Evolutionary conservation across 2,329 filamentous ascomycete genomes (phyloP), one percentile per base, ranked within the genome.

Genomic region (Aspergillus nomiae): DNA sequence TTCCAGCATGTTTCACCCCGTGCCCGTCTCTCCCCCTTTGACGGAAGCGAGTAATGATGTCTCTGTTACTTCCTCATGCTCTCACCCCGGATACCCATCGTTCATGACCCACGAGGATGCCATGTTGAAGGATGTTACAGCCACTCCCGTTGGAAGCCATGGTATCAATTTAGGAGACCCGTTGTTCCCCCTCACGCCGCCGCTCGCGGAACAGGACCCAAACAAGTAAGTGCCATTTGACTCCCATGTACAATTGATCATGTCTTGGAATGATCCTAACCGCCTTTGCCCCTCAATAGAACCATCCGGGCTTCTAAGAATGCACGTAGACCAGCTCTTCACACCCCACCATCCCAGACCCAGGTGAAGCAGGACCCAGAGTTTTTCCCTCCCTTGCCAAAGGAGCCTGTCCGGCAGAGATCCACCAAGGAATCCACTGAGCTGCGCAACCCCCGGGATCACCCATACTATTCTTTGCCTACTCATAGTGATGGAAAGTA

Each of bases 401-500:
- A 73, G 67, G 76, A 78, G 54, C 68, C 75, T 32, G 60, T 71
- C 50, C 74, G 74, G 34, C 73, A 73, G 58, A 73, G 71, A 63
- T 70, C 75, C 9, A 41, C 19, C 69, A 80, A 79, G 71, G 78
- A 81, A 58, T 67, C 70, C 56, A 58, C 68, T 32, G 78, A 81
- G 55, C 62, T 73, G 65, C 74, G 76, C 61, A 78, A 76, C 62
- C 78, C 78, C 50, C 73, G 78, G 63, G 78, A 81, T 63, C 78
- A 81, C 63, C 74, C 74, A 26, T 81, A 74, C 65, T 81, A 81
- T 65, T 75, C 78, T 48, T 67, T 78, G 67, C 72, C 77, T n/a
- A 77, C 80, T 51, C 75, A 77, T 58, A 75, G 69, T 65, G 92
- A 97, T 79, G 93, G 92, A 74, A 87, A 96, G 63, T 98, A 95